Base-by-base conservation (phyloP, 2,329 filamentous ascomycete species). In the Colletotrichum tropicicola region DNA sequence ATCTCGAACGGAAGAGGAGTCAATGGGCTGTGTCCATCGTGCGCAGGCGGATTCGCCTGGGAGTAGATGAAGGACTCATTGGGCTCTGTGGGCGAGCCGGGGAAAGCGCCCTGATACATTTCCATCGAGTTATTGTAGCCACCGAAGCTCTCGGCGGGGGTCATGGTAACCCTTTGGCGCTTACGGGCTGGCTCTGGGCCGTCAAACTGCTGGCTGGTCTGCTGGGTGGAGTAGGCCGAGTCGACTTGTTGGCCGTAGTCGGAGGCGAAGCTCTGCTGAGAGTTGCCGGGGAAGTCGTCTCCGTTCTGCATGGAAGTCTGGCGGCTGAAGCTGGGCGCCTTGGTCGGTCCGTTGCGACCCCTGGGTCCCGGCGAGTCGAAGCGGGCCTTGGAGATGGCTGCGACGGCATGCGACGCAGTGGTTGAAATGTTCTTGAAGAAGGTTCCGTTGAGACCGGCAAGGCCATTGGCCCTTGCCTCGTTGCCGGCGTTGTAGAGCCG, bases 351-450 rank as follows among this genome's bases (percentile, higher is more conserved):
- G 69, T 87, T 89, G 30, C 87, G 86, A 60, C 81, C 83, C 64
- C 92, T 84, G 5, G 91, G 91, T 7, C 87, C 91, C 2, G 94
- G 94, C 2, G 94, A 97, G 75, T 98, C 94, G 71, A 98, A 91
- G 12, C 95, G 88, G 15, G 96, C 95, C 81, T 98, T 98, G 86
- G 93, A 98, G 78, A 99, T 97, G 63, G 96, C 95, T 67, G 94
- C 94, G 60, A 99, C 92, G 27, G 96, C 96, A 72, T 94, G 95
- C 5, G 93, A 96, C 1, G 96, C 94, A 2, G 94, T 97, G 68
- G 89, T 92, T 4, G 95, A 98, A 68, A 99, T 98, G 73, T 97
- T 98, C 74, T 94, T 94, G 82, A 99, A 98, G 75, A 98, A 98
- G 1, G 96, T 98, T 17, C 94, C 94, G 48, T 92, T 89, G 17